Evolutionary conservation across 2,329 filamentous ascomycete genomes (phyloP), one percentile per base, ranked within the genome.

Genomic region (Sporothrix globosa): DNA sequence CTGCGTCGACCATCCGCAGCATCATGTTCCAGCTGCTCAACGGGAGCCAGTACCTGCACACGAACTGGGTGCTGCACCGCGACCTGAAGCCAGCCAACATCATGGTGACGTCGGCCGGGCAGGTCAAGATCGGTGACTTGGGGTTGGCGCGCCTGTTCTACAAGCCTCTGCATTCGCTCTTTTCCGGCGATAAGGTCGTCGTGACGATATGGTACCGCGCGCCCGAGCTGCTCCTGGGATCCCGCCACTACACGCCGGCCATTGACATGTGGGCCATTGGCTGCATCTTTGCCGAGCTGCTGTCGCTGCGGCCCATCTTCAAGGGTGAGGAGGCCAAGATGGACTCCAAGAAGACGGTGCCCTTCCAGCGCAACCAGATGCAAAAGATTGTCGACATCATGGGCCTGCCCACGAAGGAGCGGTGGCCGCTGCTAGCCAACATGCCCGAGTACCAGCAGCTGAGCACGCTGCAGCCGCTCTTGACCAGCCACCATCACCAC

Each of bases 191-290:
- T 76, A 99, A 99, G 79, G 96, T 99, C 2, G 96, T 99, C 68
- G 96, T 99, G 17, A 99, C 96, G 0, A 99, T 99, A 73, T 99
- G 96, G 96, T 99, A 99, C 77, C 92, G 96, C 27, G 96, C 96
- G 0, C 96, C 96, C 0, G 96, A 99, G 80, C 85, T 99, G 4
- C 87, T 99, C 1, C 88, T 99, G 3, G 96, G 96, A 2, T 93
- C 91, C 66, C 88, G 92, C n/a, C 96, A 99, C 80, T 99, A 99
- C 81, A 98, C 96, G 0, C 94, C 96, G 0, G 95, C 96, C 27
- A 93, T 99, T 74, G 96, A 99, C 79, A 89, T 98, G 80, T 99
- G 96, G 96, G 96, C 96, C 2, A 90, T 99, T 0, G 96, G 96
- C 0, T 99, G 96, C 79, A 99, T 99, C 76, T 98, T 99, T 77